These are phyloP conservation scores for Hondaea fermentalgiana DNA, from an alignment of 108 stramenopile genomes.

Conservation along the genomic window DNA sequence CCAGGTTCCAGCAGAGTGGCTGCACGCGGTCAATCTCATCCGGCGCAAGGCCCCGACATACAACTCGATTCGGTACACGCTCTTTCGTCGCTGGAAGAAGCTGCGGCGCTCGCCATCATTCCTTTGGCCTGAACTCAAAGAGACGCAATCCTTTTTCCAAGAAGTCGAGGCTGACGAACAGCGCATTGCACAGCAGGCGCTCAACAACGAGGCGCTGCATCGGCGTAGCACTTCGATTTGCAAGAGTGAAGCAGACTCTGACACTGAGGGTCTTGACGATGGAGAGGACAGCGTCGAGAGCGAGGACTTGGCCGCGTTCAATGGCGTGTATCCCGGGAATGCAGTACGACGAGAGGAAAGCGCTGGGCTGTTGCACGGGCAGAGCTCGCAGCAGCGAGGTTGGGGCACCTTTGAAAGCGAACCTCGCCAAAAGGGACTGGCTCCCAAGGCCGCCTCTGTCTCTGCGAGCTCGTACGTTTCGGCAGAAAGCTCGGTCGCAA, in stretches of 20 bases:
- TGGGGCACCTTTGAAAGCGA: too few species aligned
- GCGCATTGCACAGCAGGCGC: background rate
- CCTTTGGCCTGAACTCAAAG: background rate
- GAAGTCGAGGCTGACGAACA: background rate
- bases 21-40: background rate
- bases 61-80: background rate
- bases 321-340: too few species aligned
- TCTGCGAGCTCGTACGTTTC: background rate
- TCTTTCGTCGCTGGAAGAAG: constrained; percentile 1
- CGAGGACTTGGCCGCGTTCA: background rate
- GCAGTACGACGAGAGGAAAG: background rate
- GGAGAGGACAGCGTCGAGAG: too few species aligned
- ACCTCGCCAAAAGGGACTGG: too few species aligned
- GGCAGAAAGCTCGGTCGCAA: background rate
- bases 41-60: background rate
- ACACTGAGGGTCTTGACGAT: background rate
- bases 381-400: too few species aligned
- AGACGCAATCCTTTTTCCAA: background rate
- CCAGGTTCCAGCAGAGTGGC: background rate
- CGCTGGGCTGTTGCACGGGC: background rate
- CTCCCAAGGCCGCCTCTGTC: too few species aligned
- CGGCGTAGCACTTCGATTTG: background rate
- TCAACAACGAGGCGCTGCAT: background rate
- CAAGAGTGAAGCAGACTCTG: too few species aligned
- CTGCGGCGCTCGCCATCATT: background rate